A percentile compares a stretch with the other conserved stretches of the same genome.
These are phyloP conservation scores for Hemisphaericaspora nanyangensis DNA, from an alignment of 805 yeast species.

Conservation along the genomic window DNA sequence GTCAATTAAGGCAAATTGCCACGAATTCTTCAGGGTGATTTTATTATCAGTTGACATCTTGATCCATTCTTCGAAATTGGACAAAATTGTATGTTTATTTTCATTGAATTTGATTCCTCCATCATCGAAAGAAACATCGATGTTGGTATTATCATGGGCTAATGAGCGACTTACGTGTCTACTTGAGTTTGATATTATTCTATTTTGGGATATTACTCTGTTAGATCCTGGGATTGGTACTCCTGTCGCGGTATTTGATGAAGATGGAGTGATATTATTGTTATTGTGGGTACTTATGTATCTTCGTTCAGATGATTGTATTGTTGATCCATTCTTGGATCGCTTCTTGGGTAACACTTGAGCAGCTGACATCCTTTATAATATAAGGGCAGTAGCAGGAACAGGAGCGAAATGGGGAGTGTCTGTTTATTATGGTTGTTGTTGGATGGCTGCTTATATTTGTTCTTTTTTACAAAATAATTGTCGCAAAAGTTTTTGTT, in stretches of 20 bases:
- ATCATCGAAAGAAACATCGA: conserved; percentile 25
- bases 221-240: background rate
- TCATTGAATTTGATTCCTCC: conserved; percentile 41
- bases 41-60: conserved; percentile 46
- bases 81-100: conserved; percentile 38
- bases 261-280: background rate
- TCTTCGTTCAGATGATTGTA: background rate
- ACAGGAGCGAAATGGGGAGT: too few species aligned
- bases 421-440: too few species aligned
- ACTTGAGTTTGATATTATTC: conserved; percentile 11
- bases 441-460: too few species aligned
- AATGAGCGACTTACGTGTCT: conserved; percentile 16
- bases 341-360: conserved; percentile 7
- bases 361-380: background rate
- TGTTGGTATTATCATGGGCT: conserved; percentile 15
- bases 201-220: conserved; percentile 6
- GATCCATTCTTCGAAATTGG: conserved; percentile 49
- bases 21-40: conserved; percentile 45
- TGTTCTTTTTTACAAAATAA: too few species aligned
- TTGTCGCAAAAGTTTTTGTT: too few species aligned
- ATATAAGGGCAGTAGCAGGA: too few species aligned
- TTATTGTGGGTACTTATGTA: background rate
- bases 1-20: conserved; percentile 50
- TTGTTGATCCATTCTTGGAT: background rate
- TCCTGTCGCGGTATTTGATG: too few species aligned